Base-by-base conservation (phyloP, 106 monocot species). In the Phalaenopsis equestris region DNA sequence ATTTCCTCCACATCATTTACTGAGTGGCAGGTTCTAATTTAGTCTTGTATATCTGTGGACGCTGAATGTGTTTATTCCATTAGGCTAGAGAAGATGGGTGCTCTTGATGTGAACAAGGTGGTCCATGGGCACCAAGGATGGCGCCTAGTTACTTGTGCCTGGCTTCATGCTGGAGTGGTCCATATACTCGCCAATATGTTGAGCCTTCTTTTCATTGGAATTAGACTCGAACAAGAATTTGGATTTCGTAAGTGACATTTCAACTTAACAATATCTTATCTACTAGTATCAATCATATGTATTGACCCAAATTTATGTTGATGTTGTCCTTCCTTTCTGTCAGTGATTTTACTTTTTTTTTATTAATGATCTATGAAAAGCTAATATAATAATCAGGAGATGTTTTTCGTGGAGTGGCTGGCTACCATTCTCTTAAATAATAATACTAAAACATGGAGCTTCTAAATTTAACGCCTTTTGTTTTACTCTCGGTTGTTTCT, bases 111-210 rank as follows among this genome's bases (percentile, higher is more conserved):
- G 72, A 76, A 37, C 12, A 91, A 90, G 78, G 86, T 93, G 24
- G 91, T 93, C 10, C 36, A 84, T 43, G 82, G 73, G 42, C 24
- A 79, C 39, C 88, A 96, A 79, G 87, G 85, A 61, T 96, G 96
- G 96, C 84, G 96, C 30, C 83, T 96, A 6, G 73, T 96, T 43
- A 78, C 88, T 24, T 96, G 96, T 76, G 87, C 87, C 17, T 96
- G 96, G 96, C 90, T 96, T 42, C 96, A 96, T 86, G 96, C 88
- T 55, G 96, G 96, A 8, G 80, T 93, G 36, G 78, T 96, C 23
- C 96, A 96, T 65, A 61, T 96, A 56, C 87, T 96, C 45, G 93
- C 91, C 61, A 96, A 96, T 73, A 93, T 96, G 96, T 73, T 96
- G 46, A 83, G 96, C 67, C 86, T 96, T 73, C 82, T 93, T 8